A percentile compares a stretch with the other conserved stretches of the same genome.
Conservation (phyloP, 2,329 filamentous ascomycete genomes). For the Sordariomycetes sp. region DNA sequence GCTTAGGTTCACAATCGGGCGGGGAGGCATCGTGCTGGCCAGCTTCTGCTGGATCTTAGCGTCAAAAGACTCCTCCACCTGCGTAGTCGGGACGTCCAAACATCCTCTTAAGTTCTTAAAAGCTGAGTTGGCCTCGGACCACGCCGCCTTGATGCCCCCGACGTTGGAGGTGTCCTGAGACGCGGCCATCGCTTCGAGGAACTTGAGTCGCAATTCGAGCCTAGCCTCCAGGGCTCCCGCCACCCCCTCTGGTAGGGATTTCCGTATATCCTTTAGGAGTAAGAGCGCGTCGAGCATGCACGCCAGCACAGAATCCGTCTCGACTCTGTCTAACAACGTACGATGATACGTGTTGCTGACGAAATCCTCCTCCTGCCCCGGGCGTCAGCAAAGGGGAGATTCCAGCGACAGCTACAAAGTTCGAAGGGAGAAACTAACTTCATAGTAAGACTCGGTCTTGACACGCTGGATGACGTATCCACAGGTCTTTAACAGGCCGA, state of each 20-base stretch:
- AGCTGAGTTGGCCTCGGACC: constrained; percentile 37
- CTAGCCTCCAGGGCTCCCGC: constrained; percentile 50
- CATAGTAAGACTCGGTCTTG: constrained; percentile 78
- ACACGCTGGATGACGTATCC: constrained; percentile 68
- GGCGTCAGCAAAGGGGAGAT: neutral
- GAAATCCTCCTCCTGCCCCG: constrained; percentile 79
- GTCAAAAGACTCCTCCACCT: constrained; percentile 73
- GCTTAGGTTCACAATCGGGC: constrained; percentile 72
- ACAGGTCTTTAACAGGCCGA: constrained; percentile 76
- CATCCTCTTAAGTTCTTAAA: constrained; percentile 49
- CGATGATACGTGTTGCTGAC: constrained; percentile 85
- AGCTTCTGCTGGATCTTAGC: constrained; percentile 83
- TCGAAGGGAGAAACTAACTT: constrained; percentile 40
- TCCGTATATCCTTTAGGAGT: constrained; percentile 32
- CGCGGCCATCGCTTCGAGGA: constrained; percentile 45
- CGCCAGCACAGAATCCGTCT: constrained; percentile 41
- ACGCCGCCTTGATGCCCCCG: constrained; percentile 36
- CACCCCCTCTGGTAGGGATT: constrained; percentile 27
- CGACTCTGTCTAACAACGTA: constrained; percentile 57
- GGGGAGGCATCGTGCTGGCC: constrained; percentile 85
- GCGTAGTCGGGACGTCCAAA: constrained; percentile 43
- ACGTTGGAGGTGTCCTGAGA: constrained; percentile 31
- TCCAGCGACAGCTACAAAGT: neutral
- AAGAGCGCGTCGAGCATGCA: constrained; percentile 43
- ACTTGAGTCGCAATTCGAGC: constrained; percentile 54